phyloP scores from a whole-genome alignment of 2,329 filamentous ascomycete species.

The Triangularia setosa region DNA sequence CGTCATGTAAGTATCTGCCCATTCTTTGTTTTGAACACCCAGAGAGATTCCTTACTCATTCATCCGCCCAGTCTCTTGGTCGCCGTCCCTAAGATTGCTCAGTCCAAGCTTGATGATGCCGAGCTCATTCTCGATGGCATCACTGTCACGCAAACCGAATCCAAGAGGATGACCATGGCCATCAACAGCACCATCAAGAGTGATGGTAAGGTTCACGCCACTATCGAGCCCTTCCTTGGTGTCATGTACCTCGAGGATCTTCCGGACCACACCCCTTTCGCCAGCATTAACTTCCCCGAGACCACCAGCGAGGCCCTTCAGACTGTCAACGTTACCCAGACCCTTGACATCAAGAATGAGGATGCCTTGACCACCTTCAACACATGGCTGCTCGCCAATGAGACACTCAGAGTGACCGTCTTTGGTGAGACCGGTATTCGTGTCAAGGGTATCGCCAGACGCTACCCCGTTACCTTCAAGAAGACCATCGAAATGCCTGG shows the following conservation, averaged over 20 bases:
- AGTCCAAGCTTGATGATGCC: conserved; percentile 52
- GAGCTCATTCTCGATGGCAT: conserved; percentile 50
- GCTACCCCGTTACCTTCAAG: conserved; percentile 51
- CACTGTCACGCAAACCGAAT: conserved; percentile 43
- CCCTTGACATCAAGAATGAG: conserved; percentile 43
- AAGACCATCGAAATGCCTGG: conserved; percentile 51
- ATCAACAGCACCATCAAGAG: conserved; percentile 55
- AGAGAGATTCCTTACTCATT: background rate
- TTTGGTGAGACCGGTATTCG: conserved; percentile 50
- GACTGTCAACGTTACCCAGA: conserved; percentile 50
- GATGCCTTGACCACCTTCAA: conserved; percentile 53
- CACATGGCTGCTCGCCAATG: conserved; percentile 48
- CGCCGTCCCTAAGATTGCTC: conserved; percentile 53
- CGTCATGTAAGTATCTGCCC: conserved; percentile 52
- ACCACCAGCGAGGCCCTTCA: conserved; percentile 47
- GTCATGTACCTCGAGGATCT: conserved; percentile 53
- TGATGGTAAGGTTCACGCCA: conserved; percentile 49
- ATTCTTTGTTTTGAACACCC: background rate
- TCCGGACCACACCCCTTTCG: conserved; percentile 45
- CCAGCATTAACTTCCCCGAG: conserved; percentile 48
- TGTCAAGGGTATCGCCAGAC: conserved; percentile 45
- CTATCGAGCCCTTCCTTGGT: conserved; percentile 48
- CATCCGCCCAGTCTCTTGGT: conserved; percentile 47
- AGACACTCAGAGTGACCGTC: conserved; percentile 48
- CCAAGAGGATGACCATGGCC: conserved; percentile 45